These are phyloP conservation scores for Boechera divaricarpa DNA, from an alignment of 345 rosid genomes.

Conservation along the genomic window DNA sequence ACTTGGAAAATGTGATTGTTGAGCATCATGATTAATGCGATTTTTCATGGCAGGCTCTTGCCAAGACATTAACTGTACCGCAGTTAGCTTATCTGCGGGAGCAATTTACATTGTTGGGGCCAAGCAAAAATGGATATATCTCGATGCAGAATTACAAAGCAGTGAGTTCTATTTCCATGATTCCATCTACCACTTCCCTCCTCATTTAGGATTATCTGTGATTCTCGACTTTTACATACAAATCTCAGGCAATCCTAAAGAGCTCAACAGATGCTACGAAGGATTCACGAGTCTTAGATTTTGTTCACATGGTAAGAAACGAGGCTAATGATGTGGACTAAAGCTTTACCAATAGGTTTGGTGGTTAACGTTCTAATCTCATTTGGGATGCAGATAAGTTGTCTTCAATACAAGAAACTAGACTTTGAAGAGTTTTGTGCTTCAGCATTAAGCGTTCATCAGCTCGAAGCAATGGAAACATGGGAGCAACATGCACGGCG, in stretches of 20 bases:
- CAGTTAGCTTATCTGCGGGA: slow-evolving; percentile 88
- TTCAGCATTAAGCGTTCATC: slow-evolving; percentile 83
- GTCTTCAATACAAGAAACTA: slow-evolving; percentile 77
- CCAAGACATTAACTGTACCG: slow-evolving; percentile 71
- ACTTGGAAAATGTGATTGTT: neutral
- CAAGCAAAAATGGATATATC: slow-evolving; percentile 79
- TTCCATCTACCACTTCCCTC: neutral
- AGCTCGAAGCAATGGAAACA: slow-evolving; percentile 81
- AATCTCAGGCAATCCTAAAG: slow-evolving; percentile 63
- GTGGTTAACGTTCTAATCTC: neutral
- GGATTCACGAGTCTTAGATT: slow-evolving; percentile 83
- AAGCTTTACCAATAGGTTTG: neutral
- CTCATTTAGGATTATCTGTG: slow-evolving; percentile 1
- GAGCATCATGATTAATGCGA: neutral
- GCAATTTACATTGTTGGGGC: slow-evolving; percentile 77
- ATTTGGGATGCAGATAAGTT: slow-evolving; percentile 62
- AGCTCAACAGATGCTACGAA: slow-evolving; percentile 78
- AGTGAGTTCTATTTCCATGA: slow-evolving; percentile 52
- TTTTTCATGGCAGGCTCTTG: slow-evolving; percentile 67
- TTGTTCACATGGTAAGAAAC: slow-evolving; percentile 61
- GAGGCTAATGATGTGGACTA: neutral
- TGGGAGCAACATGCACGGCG: slow-evolving; percentile 91
- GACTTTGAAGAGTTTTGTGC: slow-evolving; percentile 97
- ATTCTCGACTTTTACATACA: slow-evolving; percentile 32
- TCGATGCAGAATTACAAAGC: slow-evolving; percentile 82